Evolutionary conservation across 1,284 basidiomycete genomes (phyloP).

Genomic region (Vanrija sp.): DNA sequence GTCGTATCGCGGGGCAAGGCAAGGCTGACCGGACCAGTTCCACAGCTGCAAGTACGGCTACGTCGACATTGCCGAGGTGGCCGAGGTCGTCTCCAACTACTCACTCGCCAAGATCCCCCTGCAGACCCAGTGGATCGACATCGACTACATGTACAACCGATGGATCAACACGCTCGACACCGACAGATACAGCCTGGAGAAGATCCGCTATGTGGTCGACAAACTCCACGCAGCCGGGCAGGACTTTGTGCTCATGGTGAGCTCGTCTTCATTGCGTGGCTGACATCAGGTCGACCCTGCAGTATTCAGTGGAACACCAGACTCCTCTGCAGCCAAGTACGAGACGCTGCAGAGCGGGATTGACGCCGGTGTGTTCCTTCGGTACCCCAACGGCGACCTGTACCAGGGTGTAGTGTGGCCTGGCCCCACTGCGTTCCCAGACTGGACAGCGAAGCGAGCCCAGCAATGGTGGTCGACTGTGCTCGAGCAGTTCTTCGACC

Average conservation of each 20-base stretch:
- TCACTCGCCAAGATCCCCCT: constrained; percentile 23
- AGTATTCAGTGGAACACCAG: constrained; percentile 45
- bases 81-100: constrained; percentile 34
- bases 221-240: constrained; percentile 61
- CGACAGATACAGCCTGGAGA: constrained; percentile 60
- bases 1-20: neutral
- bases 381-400: constrained; percentile 59
- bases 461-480: constrained; percentile 61
- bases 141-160: constrained; percentile 66
- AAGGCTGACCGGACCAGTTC: constrained; percentile 11
- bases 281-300: constrained; percentile 58
- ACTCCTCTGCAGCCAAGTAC: constrained; percentile 49
- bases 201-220: constrained; percentile 63
- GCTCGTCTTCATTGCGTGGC: neutral
- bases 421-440: constrained; percentile 61
- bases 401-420: constrained; percentile 67
- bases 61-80: constrained; percentile 30
- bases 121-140: constrained; percentile 28
- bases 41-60: constrained; percentile 38
- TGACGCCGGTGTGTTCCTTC: constrained; percentile 59
- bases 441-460: constrained; percentile 63
- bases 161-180: constrained; percentile 65
- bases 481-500: constrained; percentile 59
- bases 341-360: constrained; percentile 58
- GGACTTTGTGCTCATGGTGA: constrained; percentile 61